Percentiles rank a stretch among this genome's conserved stretches.
phyloP scores from a whole-genome alignment of 2,329 filamentous ascomycete genomes.

The Ophidiomyces ophidiicola region DNA sequence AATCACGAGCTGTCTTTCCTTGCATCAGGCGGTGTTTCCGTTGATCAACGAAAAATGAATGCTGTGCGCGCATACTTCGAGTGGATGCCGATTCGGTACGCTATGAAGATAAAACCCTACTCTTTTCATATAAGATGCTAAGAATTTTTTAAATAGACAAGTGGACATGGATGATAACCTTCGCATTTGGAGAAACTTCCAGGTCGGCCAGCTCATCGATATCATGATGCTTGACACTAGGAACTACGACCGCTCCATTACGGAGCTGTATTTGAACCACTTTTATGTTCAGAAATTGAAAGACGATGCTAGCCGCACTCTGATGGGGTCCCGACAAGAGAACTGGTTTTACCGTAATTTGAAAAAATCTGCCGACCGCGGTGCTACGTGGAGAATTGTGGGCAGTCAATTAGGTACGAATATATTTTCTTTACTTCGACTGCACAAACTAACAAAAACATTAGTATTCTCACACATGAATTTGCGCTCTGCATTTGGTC shows the following conservation, averaged over 20 bases:
- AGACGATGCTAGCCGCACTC: constrained; percentile 52
- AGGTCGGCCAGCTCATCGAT: constrained; percentile 53
- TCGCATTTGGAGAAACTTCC: constrained; percentile 55
- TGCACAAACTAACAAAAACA: neutral
- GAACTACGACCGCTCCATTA: constrained; percentile 56
- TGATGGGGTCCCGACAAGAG: constrained; percentile 64
- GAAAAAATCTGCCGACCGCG: constrained; percentile 47
- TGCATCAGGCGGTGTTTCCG: constrained; percentile 46
- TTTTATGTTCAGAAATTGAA: constrained; percentile 51
- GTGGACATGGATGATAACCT: constrained; percentile 58
- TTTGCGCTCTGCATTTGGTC: constrained; percentile 19
- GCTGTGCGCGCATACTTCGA: constrained; percentile 60
- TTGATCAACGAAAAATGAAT: constrained; percentile 63
- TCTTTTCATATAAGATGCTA: neutral
- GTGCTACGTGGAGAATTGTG: constrained; percentile 57
- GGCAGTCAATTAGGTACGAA: constrained; percentile 29
- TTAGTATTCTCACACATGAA: constrained; percentile 21
- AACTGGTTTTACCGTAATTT: constrained; percentile 59
- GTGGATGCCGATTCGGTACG: constrained; percentile 46
- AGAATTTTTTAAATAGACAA: constrained; percentile 27
- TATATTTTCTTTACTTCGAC: neutral
- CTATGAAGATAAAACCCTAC: no score
- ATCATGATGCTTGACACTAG: constrained; percentile 58
- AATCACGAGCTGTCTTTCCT: constrained; percentile 57
- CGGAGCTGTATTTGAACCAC: constrained; percentile 46